A percentile compares a stretch with the other conserved stretches of the same genome.
Evolutionary conservation across 768 basidiomycete genomes (phyloP).

Genomic region (Chalciporus chontae): DNA sequence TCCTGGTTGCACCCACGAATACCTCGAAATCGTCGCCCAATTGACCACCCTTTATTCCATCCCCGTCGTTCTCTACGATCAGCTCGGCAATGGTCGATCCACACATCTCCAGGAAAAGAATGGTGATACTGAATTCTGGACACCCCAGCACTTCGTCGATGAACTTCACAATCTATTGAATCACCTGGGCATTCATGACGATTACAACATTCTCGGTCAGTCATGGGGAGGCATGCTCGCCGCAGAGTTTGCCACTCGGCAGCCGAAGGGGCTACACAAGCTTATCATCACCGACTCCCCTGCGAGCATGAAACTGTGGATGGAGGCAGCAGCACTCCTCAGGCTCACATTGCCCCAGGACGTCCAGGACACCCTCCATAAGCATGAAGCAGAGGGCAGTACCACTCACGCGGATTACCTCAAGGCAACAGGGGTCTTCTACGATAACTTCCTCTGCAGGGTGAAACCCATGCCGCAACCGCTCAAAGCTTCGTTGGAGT

Average conservation of each 20-base stretch:
- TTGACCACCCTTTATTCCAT: conserved; percentile 35
- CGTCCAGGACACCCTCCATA: conserved; percentile 36
- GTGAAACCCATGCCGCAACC: conserved; percentile 43
- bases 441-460: conserved; percentile 41
- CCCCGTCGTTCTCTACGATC: conserved; percentile 55
- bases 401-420: conserved; percentile 44
- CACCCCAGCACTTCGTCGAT: conserved; percentile 44
- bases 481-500: conserved; percentile 31
- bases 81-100: conserved; percentile 52
- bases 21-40: conserved; percentile 38
- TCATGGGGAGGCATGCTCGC: conserved; percentile 47
- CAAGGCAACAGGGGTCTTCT: conserved; percentile 40
- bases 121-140: conserved; percentile 45
- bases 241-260: conserved; percentile 29
- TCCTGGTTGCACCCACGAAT: conserved; percentile 44
- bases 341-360: conserved; percentile 38
- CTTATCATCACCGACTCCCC: conserved; percentile 46
- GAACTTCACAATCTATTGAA: conserved; percentile 46
- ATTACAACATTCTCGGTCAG: conserved; percentile 43
- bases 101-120: conserved; percentile 51
- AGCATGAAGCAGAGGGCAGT: conserved; percentile 45
- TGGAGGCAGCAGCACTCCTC: conserved; percentile 30
- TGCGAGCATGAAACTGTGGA: conserved; percentile 44
- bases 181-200: conserved; percentile 42
- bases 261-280: conserved; percentile 43